Evolutionary conservation across 2,329 filamentous ascomycete species (phyloP), one percentile per base, ranked within the genome.

Genomic region (Boeremia exigua): DNA sequence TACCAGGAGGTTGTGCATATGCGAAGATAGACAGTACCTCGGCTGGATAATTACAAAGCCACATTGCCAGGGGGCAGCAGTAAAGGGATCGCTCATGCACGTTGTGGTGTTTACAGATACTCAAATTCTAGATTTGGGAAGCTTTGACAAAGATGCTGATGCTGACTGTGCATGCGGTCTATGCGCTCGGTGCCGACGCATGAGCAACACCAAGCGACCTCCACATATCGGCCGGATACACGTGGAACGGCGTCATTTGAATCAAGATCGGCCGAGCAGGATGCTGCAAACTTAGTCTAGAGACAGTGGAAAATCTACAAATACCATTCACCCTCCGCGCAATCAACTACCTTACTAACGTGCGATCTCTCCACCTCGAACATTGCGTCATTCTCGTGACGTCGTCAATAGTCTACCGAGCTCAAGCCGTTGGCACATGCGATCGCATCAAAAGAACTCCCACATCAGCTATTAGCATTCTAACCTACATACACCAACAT

Each of bases 301-400:
- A 6, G 23, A 10, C 30, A 38, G 8, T 12, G 19, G 15, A 32
- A n/a, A 50, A 9, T 29, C 15, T 15, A 23, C 3, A 15, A 17
- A 28, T n/a, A 40, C 28, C 23, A 47, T 14, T 15, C 11, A 19
- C 23, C 4, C 14, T 14, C 46, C 6, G 27, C 53, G 25, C 33
- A 30, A 45, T 51, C 17, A 30, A 45, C 49, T n/a, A 48, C 51
- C 37, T 38, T 36, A 38, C n/a, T 45, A 30, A 56, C 29, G 32
- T 34, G 30, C 48, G 45, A 62, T 63, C 59, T 63, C 28, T 25
- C 61, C 40, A 60, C 59, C 57, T 63, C 36, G 32, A 65, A 58
- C 44, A 66, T 66, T 65, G 57, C 66, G 61, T 68, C 62, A 65
- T 67, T 11, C 48, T 15, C 54, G 59, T 66, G 64, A 71, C 67